Conservation (phyloP, 345 rosid species). For the Aquilaria malaccensis region DNA sequence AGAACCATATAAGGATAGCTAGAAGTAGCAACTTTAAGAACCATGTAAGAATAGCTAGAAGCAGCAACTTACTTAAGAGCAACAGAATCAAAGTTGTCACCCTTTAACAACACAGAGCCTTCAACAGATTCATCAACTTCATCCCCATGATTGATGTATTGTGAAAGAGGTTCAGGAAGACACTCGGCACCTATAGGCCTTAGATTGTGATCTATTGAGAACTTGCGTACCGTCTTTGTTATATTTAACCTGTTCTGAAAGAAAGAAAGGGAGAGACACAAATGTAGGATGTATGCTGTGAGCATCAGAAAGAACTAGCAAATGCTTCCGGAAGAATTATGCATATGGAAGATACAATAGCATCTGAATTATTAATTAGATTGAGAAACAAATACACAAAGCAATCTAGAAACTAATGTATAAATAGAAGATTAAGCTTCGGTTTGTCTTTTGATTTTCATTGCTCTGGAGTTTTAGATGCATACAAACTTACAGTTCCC, state of each 20-base stretch:
- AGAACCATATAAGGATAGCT: no score
- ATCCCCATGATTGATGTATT: constrained; percentile 70
- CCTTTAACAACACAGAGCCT: constrained; percentile 46
- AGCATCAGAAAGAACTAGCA: background rate
- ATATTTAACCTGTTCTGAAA: constrained; percentile 93
- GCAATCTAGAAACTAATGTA: no score
- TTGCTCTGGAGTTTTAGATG: background rate
- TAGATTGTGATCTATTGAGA: constrained; percentile 64
- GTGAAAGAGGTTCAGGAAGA: constrained; percentile 47
- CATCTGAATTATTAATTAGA: no score
- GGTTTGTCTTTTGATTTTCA: no score
- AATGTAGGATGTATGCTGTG: no score
- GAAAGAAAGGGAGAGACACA: constrained; percentile 4
- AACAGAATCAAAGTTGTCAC: constrained; percentile 55
- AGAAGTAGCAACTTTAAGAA: background rate
- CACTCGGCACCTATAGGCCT: constrained; percentile 73
- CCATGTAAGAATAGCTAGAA: no score
- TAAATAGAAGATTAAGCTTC: no score
- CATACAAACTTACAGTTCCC: constrained; percentile 77
- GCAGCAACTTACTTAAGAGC: constrained; percentile 54
- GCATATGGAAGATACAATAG: no score
- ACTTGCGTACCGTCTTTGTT: constrained; percentile 81
- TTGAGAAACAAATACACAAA: no score
- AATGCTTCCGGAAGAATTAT: no score
- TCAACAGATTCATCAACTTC: constrained; percentile 49